Conservation (phyloP, 2,329 filamentous ascomycete species). For the Escovopsis sp. region DNA sequence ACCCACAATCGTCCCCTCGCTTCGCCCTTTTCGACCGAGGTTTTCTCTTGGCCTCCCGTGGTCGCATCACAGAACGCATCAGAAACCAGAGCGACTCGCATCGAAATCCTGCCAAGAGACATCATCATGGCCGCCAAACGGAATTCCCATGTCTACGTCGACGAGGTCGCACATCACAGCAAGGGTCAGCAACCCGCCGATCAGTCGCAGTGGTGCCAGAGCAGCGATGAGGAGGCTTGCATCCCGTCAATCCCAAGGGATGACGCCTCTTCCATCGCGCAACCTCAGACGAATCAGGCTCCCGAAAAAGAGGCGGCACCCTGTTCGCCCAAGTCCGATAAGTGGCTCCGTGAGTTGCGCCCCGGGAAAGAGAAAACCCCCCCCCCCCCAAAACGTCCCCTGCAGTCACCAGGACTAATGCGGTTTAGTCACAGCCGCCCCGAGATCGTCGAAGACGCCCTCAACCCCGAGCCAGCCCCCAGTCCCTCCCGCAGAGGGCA, state of each 20-base stretch:
- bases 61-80: too few relatives aligned
- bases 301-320: background rate
- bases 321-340: background rate
- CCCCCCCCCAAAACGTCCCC: too few relatives aligned
- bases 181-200: constrained; percentile 5
- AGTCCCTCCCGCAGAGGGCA: constrained; percentile 12
- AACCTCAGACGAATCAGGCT: background rate
- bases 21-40: background rate
- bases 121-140: constrained; percentile 11
- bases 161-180: constrained; percentile 7
- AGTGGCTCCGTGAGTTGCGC: background rate
- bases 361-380: background rate
- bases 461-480: constrained; percentile 4
- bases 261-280: background rate
- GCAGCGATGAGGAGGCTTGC: constrained; percentile 3
- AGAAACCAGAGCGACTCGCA: too few relatives aligned
- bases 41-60: too few relatives aligned
- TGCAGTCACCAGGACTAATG: background rate
- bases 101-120: background rate
- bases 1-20: background rate
- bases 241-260: background rate
- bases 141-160: constrained; percentile 10
- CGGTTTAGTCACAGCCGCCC: background rate
- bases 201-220: constrained; percentile 14
- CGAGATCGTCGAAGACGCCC: constrained; percentile 1